These are phyloP conservation scores for Stygiomarasmius scandens DNA, from an alignment of 1,284 basidiomycete species.

Conservation along the genomic window DNA sequence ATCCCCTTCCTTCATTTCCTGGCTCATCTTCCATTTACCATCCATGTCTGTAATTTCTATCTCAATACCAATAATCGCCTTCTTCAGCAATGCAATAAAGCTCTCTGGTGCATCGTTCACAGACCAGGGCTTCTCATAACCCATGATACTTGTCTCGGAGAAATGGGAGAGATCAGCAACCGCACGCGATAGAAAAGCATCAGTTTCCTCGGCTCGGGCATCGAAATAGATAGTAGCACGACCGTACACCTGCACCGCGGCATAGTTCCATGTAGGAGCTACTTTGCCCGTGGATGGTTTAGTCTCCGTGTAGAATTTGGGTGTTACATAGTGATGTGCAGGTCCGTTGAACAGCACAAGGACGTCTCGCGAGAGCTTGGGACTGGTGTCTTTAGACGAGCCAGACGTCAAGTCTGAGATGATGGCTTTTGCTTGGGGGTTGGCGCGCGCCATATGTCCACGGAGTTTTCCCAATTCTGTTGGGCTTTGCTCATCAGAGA, in stretches of 20 bases:
- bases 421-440: slow-evolving; percentile 31
- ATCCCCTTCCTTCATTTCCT: slow-evolving; percentile 26
- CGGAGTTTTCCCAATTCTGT: slow-evolving; percentile 25
- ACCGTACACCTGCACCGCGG: slow-evolving; percentile 30
- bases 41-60: slow-evolving; percentile 25
- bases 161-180: slow-evolving; percentile 18
- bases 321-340: slow-evolving; percentile 29
- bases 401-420: slow-evolving; percentile 17
- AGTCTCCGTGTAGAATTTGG: slow-evolving; percentile 30
- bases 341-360: slow-evolving; percentile 29
- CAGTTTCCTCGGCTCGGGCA: slow-evolving; percentile 4
- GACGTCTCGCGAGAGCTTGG: slow-evolving; percentile 6
- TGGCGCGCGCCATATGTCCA: slow-evolving; percentile 30
- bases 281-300: slow-evolving; percentile 30
- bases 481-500: slow-evolving; percentile 16
- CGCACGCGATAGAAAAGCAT: slow-evolving; percentile 19
- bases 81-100: slow-evolving; percentile 27
- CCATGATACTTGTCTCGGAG: slow-evolving; percentile 16
- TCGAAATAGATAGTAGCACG: slow-evolving; percentile 23
- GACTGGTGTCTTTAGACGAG: not conserved
- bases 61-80: slow-evolving; percentile 32
- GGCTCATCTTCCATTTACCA: slow-evolving; percentile 31
- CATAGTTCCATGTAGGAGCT: slow-evolving; percentile 32
- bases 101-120: slow-evolving; percentile 26
- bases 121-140: slow-evolving; percentile 23